Percentiles rank a stretch among this genome's conserved stretches.
These are phyloP conservation scores for Aspergillus cejpii DNA, from an alignment of 2,329 filamentous ascomycete genomes.

Conservation along the genomic window DNA sequence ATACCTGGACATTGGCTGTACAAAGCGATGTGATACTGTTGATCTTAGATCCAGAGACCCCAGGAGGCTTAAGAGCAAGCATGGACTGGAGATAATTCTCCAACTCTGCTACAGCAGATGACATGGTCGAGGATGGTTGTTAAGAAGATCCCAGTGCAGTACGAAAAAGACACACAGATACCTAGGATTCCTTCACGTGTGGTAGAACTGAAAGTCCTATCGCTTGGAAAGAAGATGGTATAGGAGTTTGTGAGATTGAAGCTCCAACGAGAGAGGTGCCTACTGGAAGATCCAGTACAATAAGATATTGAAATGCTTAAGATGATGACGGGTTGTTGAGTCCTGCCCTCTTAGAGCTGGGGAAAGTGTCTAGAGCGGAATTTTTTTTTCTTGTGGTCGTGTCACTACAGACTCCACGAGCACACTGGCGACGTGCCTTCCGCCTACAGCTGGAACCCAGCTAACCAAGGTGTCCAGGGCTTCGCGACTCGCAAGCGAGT, in stretches of 20 bases:
- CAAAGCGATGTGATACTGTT: slow-evolving; percentile 78
- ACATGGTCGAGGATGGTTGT: slow-evolving; percentile 48
- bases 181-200: slow-evolving; percentile 7
- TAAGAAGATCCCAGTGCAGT: slow-evolving; percentile 9
- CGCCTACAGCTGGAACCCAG: slow-evolving; percentile 38
- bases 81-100: slow-evolving; percentile 87
- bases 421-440: slow-evolving; percentile 28
- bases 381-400: slow-evolving; percentile 20
- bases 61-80: slow-evolving; percentile 83
- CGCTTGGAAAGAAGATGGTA: slow-evolving; percentile 11
- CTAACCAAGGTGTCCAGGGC: slow-evolving; percentile 30
- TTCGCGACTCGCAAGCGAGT: slow-evolving; percentile 29
- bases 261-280: slow-evolving; percentile 15
- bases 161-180: slow-evolving; percentile 10
- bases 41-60: slow-evolving; percentile 90
- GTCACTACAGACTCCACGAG: slow-evolving; percentile 37
- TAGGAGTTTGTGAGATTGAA: slow-evolving; percentile 11
- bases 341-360: slow-evolving; percentile 13
- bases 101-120: slow-evolving; percentile 82
- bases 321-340: slow-evolving; percentile 5
- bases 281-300: slow-evolving; percentile 24
- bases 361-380: slow-evolving; percentile 23
- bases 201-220: slow-evolving; percentile 9
- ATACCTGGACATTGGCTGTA: slow-evolving; percentile 83
- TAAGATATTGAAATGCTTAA: slow-evolving; percentile 15